A percentile compares a stretch with the other conserved stretches of the same genome.
Conservation (phyloP, 148 eudicot species). For the Hydrangea macrophylla region DNA sequence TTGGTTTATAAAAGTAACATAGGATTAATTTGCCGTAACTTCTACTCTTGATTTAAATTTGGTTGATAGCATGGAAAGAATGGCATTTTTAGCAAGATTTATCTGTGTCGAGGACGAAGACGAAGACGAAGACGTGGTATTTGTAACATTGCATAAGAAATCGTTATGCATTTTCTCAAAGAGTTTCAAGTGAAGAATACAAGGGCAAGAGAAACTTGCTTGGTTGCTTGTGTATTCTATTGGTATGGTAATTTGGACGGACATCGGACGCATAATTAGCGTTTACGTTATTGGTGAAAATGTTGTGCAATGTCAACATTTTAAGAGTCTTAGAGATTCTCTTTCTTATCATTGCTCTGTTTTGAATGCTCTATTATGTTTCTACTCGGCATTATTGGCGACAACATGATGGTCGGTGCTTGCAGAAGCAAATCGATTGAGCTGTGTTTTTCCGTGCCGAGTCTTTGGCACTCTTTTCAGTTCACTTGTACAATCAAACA, state of each 20-base stretch:
- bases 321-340: background rate
- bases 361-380: background rate
- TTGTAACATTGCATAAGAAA: background rate
- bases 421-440: background rate
- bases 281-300: background rate
- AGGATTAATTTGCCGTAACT: background rate
- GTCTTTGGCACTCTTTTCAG: background rate
- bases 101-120: too few species aligned
- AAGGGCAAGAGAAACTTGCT: background rate
- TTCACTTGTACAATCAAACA: background rate
- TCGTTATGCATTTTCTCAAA: background rate
- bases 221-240: background rate
- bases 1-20: background rate
- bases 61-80: background rate
- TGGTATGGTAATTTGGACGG: background rate
- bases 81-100: background rate
- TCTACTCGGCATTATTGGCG: background rate
- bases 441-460: background rate
- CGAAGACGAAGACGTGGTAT: too few species aligned
- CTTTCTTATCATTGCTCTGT: background rate
- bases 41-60: background rate
- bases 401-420: background rate
- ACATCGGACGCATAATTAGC: background rate
- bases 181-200: background rate
- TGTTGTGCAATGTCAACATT: too few species aligned